phyloP scores from a whole-genome alignment of 2,329 filamentous ascomycete genomes.

The Neoarthrinium moseri region DNA sequence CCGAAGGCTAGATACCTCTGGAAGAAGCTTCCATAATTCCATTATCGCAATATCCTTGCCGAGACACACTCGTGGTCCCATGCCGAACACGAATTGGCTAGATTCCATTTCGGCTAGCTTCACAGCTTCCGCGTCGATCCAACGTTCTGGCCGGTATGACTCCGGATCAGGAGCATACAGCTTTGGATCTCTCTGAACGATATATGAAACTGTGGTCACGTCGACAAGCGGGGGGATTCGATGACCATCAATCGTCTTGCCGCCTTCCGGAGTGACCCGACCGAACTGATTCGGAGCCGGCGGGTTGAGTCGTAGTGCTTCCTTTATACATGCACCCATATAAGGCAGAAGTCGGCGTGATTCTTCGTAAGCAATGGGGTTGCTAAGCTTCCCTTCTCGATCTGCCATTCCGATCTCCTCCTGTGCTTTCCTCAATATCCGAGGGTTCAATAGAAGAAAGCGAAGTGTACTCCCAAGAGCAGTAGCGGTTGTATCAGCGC shows the following conservation, averaged over 20 bases:
- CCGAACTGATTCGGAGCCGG: slow-evolving; percentile 13
- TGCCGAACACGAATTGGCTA: slow-evolving; percentile 18
- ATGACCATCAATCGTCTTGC: slow-evolving; percentile 8
- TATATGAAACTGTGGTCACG: slow-evolving; percentile 29
- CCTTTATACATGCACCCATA: slow-evolving; percentile 17
- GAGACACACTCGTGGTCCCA: slow-evolving; percentile 18
- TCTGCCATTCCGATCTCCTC: slow-evolving; percentile 7
- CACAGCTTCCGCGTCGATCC: slow-evolving; percentile 18
- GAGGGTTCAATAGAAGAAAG: not conserved
- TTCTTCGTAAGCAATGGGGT: slow-evolving; percentile 13
- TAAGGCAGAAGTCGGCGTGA: slow-evolving; percentile 15
- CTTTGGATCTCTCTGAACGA: slow-evolving; percentile 24
- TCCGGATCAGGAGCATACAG: slow-evolving; percentile 31
- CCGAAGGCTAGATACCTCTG: not conserved
- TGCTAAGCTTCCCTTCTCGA: slow-evolving; percentile 8
- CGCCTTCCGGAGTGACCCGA: slow-evolving; percentile 11
- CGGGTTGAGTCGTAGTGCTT: slow-evolving; percentile 14
- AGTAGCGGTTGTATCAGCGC: slow-evolving; percentile 10
- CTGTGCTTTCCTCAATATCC: not conserved
- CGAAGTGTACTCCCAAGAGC: slow-evolving; percentile 7
- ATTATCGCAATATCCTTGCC: slow-evolving; percentile 23
- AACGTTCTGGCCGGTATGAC: slow-evolving; percentile 29
- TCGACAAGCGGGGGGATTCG: slow-evolving; percentile 21
- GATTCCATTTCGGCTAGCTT: slow-evolving; percentile 12
- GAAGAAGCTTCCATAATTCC: slow-evolving; percentile 20